These are phyloP conservation scores for Ceratocystis eucalypticola DNA, from an alignment of 2,329 filamentous ascomycete species.

Conservation along the genomic window DNA sequence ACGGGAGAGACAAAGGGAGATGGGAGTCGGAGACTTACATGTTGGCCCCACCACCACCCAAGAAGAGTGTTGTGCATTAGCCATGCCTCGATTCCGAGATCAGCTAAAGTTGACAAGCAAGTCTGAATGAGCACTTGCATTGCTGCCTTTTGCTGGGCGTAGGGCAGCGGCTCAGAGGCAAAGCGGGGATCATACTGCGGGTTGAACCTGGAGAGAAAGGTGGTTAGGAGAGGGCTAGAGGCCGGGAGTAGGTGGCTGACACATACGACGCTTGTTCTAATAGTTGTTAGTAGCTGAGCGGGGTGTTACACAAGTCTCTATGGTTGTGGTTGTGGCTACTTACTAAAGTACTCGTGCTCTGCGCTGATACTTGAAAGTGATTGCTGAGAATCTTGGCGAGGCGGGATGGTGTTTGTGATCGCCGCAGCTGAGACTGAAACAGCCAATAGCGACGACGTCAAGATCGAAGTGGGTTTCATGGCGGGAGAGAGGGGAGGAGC, in stretches of 20 bases:
- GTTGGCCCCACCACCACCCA: constrained; percentile 74
- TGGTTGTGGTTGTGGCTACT: background rate
- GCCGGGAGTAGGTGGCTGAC: background rate
- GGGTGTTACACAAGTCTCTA: background rate
- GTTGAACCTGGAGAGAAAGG: constrained; percentile 21
- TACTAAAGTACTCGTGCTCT: background rate
- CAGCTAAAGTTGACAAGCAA: constrained; percentile 54
- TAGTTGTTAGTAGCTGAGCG: background rate
- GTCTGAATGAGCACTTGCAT: constrained; percentile 55
- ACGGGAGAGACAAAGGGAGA: background rate
- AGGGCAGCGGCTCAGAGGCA: constrained; percentile 28
- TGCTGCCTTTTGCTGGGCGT: constrained; percentile 46
- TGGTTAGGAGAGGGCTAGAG: constrained; percentile 10
- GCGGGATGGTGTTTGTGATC: background rate
- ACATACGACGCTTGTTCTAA: constrained; percentile 15
- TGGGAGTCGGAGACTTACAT: constrained; percentile 24
- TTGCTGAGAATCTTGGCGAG: background rate
- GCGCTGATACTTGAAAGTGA: background rate
- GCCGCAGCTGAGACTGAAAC: constrained; percentile 1
- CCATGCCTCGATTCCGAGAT: constrained; percentile 62
- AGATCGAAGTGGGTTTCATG: background rate
- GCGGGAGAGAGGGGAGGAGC: background rate
- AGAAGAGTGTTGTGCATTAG: constrained; percentile 72
- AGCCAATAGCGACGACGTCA: background rate
- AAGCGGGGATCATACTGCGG: constrained; percentile 31